Evolutionary conservation across 352 stramenopile species (phyloP), one percentile per base, ranked within the genome.

Genomic region (Poterioochromonas sp.): DNA sequence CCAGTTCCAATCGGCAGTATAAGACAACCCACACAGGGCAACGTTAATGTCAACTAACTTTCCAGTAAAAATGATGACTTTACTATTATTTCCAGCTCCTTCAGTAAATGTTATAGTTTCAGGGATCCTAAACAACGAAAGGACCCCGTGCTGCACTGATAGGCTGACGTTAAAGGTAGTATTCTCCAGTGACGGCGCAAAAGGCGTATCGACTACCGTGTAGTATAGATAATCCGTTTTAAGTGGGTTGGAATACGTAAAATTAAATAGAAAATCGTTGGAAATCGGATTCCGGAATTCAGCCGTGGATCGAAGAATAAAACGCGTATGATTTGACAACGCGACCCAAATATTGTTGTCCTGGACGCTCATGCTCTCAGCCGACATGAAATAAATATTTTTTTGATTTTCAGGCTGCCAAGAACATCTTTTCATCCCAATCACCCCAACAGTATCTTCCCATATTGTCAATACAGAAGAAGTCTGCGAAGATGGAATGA

Each of bases 1-100:
- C 65, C 65, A 76, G n/a, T 76, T 76, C 65, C 71, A 35, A 35
- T 76, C 65, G 12, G 65, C 8, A 22, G 22, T 32, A 35, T 76
- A 76, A 12, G 22, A 37, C 39, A 76, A 32, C 12, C 35, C 18
- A 15, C 35, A 22, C 12, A 76, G 65, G 35, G 40, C 65, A 11
- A 58, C 32, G n/a, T 76, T 76, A 11, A 58, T 60, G 20, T 76
- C 65, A 35, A 60, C 32, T 29, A 76, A 58, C 20, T 15, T 8
- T 20, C 34, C 65, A 12, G 12, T 49, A 15, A 76, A 39, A 11
- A 76, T n/a, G 35, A 76, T 58, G 20, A 12, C 5, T 26, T 76
- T 29, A 35, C 51, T 29, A 32, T 58, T 5, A 8, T 58, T 58
- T 32, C 65, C 65, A 32, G 65, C 8, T 32, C 65, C 65, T 5